Conservation (phyloP, 228 moss, liverwort and hornwort species). For the Sphagnum magellanicum region DNA sequence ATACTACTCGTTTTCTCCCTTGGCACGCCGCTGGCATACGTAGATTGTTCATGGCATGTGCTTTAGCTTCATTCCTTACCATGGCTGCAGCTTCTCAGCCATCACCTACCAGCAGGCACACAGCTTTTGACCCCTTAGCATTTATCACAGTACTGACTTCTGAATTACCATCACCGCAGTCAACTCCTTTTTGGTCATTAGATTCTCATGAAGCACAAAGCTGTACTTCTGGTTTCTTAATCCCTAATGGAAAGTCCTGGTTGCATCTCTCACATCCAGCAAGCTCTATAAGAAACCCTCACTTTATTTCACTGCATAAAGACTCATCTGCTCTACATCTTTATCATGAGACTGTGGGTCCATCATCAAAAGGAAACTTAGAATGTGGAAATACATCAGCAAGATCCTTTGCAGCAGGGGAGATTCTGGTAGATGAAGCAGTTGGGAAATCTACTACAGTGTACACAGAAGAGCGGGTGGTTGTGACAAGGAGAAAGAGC, state of each 20-base stretch:
- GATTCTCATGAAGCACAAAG: background rate
- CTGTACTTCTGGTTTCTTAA: background rate
- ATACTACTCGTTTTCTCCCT: no score
- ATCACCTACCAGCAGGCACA: background rate
- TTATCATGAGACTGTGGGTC: background rate
- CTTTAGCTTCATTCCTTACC: background rate
- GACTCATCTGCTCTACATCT: background rate
- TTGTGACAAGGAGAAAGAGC: conserved; percentile 2
- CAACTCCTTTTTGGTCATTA: background rate
- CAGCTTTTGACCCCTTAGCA: background rate
- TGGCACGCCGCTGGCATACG: background rate
- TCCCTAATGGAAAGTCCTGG: background rate
- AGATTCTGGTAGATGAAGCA: background rate
- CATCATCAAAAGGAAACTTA: background rate
- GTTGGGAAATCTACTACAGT: background rate
- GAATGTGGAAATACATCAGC: background rate
- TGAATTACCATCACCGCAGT: background rate
- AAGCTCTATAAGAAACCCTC: no score
- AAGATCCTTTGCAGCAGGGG: background rate
- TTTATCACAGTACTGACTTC: background rate
- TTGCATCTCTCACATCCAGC: background rate
- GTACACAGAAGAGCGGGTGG: background rate
- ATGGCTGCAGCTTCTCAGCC: background rate
- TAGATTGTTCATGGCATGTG: background rate
- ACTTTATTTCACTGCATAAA: background rate